These are phyloP conservation scores for Tuber aestivum DNA, from an alignment of 495 filamentous ascomycete genomes.

Conservation along the genomic window DNA sequence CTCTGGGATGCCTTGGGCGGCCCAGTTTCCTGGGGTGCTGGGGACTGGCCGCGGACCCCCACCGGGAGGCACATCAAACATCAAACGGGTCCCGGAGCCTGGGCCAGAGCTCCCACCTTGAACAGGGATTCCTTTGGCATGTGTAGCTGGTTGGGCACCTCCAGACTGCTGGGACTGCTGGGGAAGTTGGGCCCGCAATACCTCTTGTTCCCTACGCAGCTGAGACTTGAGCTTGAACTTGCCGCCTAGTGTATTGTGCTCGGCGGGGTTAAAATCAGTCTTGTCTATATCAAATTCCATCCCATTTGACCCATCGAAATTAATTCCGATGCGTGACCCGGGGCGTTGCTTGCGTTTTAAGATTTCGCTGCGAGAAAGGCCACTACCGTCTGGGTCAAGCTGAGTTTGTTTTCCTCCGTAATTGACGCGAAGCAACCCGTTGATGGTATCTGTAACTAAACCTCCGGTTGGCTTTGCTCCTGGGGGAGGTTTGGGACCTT, in stretches of 20 bases:
- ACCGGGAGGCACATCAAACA: neutral
- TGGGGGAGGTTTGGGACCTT: neutral
- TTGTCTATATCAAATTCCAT: neutral
- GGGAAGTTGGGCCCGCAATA: neutral
- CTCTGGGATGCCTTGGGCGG: neutral
- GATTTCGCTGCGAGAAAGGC: neutral
- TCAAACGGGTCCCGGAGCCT: neutral
- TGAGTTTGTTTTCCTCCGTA: neutral
- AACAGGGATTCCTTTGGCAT: neutral
- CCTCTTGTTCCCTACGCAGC: neutral
- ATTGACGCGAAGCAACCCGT: neutral
- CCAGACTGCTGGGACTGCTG: neutral
- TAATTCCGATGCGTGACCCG: neutral
- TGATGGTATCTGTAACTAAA: neutral
- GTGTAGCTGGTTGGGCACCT: neutral
- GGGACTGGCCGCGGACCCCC: neutral
- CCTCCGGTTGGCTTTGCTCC: neutral
- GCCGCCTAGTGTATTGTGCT: neutral
- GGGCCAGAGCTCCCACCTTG: neutral
- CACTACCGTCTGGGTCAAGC: neutral
- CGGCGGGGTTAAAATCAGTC: neutral
- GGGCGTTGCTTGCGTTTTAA: neutral
- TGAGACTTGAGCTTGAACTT: neutral
- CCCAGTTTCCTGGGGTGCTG: neutral
- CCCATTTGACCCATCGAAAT: neutral